phyloP scores from a whole-genome alignment of 2,329 filamentous ascomycete species.

The Plectosphaerella sp. region DNA sequence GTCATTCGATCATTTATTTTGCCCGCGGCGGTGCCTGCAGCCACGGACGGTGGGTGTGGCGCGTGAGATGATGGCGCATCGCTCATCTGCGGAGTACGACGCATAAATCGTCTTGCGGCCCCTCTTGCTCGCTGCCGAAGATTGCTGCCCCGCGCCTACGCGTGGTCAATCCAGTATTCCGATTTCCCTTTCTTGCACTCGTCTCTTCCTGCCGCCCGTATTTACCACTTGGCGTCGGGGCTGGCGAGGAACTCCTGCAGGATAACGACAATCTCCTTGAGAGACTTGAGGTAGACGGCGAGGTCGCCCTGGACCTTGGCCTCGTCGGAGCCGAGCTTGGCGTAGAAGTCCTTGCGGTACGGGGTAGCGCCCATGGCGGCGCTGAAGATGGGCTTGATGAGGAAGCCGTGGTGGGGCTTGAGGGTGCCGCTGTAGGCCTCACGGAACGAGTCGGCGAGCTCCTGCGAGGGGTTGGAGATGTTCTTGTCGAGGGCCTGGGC shows the following conservation, averaged over 20 bases:
- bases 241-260: conserved; percentile 55
- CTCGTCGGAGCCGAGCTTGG: conserved; percentile 70
- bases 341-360: conserved; percentile 90
- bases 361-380: conserved; percentile 91
- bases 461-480: conserved; percentile 60
- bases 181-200: not conserved
- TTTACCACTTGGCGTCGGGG: conserved; percentile 56
- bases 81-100: too few relatives aligned
- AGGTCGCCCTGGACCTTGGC: conserved; percentile 61
- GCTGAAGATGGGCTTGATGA: conserved; percentile 81
- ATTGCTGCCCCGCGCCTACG: too few relatives aligned
- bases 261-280: conserved; percentile 76
- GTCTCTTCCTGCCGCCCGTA: not conserved
- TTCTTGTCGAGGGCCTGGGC: conserved; percentile 78
- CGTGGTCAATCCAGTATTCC: not conserved
- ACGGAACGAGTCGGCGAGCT: conserved; percentile 85
- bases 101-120: too few relatives aligned
- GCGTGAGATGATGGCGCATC: too few relatives aligned
- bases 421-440: conserved; percentile 79
- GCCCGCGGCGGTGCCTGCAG: too few relatives aligned
- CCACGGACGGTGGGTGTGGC: too few relatives aligned
- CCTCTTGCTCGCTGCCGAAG: too few relatives aligned
- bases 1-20: too few relatives aligned
- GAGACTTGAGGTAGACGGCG: conserved; percentile 65
- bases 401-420: conserved; percentile 89